Evolutionary conservation across 306 rosid species (phyloP), one percentile per base, ranked within the genome.

Genomic region (Vigna radiata): DNA sequence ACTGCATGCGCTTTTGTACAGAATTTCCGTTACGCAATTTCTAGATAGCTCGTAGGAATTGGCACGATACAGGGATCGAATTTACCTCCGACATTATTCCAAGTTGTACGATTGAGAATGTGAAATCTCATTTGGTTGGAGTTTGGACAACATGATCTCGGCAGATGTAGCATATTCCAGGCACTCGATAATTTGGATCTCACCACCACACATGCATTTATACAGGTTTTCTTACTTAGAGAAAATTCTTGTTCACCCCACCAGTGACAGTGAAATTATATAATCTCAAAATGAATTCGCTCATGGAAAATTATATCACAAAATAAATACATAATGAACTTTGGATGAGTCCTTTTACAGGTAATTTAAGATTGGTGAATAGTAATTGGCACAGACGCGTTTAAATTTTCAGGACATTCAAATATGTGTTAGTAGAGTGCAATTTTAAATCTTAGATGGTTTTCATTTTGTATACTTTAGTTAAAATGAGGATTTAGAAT

Each of bases 1-100:
- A 77, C 53, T 67, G 44, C 36, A 61, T 39, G 43, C 44, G 44
- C 78, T 63, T 63, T 31, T 87, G 96, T 90, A 86, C 83, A 88
- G 82, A 83, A 72, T 46, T 44, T 69, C 77, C 68, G 19, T 47
- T 55, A 70, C 61, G 73, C 83, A 73, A 47, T 41, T 37, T 75
- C 66, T 75, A 72, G 81, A 77, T 64, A 77, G 84, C 77, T 59
- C 18, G 36, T 72, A 81, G 83, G 56, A 67, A 81, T 27, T 41
- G 79, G 44, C 82, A 58, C 36, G 48, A 68, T 37, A 77, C 79
- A 76, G 49, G 43, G 59, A 70, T 56, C 77, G 44, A 27, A 48
- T 50, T 79, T 60, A 70, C 60, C 78, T 73, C 73, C 55, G 49
- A 56, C 47, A 60, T 68, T 79, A 53, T 68, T 79, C 82, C 84